These are phyloP conservation scores for Mycena indigotica DNA, from an alignment of 768 basidiomycete species.

Conservation along the genomic window DNA sequence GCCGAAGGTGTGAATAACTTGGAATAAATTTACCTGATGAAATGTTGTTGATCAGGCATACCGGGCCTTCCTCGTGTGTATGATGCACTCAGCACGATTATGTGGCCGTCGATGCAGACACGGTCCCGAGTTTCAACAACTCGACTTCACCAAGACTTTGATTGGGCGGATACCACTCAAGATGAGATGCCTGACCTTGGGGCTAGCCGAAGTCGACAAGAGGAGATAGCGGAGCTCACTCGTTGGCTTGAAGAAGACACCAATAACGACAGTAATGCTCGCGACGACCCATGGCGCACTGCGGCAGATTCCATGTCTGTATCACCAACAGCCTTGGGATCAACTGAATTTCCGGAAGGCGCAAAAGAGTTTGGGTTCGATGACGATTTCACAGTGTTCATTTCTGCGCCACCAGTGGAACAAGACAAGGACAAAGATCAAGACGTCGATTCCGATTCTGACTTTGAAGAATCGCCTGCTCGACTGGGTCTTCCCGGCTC, in stretches of 20 bases:
- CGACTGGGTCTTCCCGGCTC: slow-evolving; percentile 23
- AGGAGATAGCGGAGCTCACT: slow-evolving; percentile 61
- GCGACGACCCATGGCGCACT: slow-evolving; percentile 45
- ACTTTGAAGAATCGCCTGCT: slow-evolving; percentile 20
- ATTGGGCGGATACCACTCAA: slow-evolving; percentile 45
- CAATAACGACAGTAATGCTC: slow-evolving; percentile 27
- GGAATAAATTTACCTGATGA: background rate
- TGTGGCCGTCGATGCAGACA: slow-evolving; percentile 82
- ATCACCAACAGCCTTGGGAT: slow-evolving; percentile 30
- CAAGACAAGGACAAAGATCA: slow-evolving; percentile 30
- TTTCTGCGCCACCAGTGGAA: slow-evolving; percentile 53
- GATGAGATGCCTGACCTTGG: slow-evolving; percentile 39
- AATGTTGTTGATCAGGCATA: slow-evolving; percentile 44
- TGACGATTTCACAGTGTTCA: slow-evolving; percentile 79
- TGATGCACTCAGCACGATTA: slow-evolving; percentile 82
- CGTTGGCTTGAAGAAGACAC: slow-evolving; percentile 62
- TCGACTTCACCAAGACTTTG: slow-evolving; percentile 35
- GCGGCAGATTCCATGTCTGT: slow-evolving; percentile 23
- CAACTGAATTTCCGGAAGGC: slow-evolving; percentile 13
- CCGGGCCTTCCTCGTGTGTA: slow-evolving; percentile 65
- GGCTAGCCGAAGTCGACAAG: slow-evolving; percentile 37
- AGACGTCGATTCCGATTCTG: slow-evolving; percentile 22
- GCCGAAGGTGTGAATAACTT: background rate
- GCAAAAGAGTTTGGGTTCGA: slow-evolving; percentile 52
- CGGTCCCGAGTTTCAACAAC: slow-evolving; percentile 28